phyloP scores from a whole-genome alignment of 441 rosid genomes.

The Biscutella laevigata region DNA sequence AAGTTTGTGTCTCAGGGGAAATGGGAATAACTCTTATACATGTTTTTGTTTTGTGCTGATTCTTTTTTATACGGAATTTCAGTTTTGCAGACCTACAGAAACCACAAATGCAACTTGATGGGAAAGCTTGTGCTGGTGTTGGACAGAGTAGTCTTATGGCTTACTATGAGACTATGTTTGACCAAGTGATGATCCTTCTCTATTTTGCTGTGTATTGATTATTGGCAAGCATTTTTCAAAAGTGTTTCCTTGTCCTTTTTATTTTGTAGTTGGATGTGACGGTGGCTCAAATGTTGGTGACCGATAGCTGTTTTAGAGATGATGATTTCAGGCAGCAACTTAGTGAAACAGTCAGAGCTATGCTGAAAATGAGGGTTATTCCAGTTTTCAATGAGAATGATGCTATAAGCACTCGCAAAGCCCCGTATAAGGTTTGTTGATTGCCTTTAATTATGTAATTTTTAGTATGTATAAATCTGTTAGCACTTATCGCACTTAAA shows the following conservation, averaged over 20 bases:
- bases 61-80: slow-evolving; percentile 1
- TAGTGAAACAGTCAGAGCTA: slow-evolving; percentile 63
- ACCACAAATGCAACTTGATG: slow-evolving; percentile 82
- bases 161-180: slow-evolving; percentile 76
- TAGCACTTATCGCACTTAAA: too few relatives aligned
- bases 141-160: slow-evolving; percentile 98
- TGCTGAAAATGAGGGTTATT: slow-evolving; percentile 61
- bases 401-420: slow-evolving; percentile 95
- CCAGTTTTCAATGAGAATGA: slow-evolving; percentile 97
- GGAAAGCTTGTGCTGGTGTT: slow-evolving; percentile 99
- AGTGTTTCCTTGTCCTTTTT: too few relatives aligned
- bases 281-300: slow-evolving; percentile 89
- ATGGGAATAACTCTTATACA: too few relatives aligned
- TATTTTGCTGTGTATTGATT: too few relatives aligned
- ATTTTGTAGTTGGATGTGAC: slow-evolving; percentile 77
- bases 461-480: too few relatives aligned
- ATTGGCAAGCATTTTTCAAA: too few relatives aligned
- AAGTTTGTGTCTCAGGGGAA: too few relatives aligned
- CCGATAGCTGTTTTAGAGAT: slow-evolving; percentile 78
- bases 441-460: too few relatives aligned
- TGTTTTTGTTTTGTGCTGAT: slow-evolving; percentile 8
- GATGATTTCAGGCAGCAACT: slow-evolving; percentile 82
- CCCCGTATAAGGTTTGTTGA: slow-evolving; percentile 81
- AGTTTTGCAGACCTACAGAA: slow-evolving; percentile 97
- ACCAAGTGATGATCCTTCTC: too few relatives aligned